Base-by-base conservation (phyloP, 192 early-diverging fungal genomes). In the Obelidium mucronatum region DNA sequence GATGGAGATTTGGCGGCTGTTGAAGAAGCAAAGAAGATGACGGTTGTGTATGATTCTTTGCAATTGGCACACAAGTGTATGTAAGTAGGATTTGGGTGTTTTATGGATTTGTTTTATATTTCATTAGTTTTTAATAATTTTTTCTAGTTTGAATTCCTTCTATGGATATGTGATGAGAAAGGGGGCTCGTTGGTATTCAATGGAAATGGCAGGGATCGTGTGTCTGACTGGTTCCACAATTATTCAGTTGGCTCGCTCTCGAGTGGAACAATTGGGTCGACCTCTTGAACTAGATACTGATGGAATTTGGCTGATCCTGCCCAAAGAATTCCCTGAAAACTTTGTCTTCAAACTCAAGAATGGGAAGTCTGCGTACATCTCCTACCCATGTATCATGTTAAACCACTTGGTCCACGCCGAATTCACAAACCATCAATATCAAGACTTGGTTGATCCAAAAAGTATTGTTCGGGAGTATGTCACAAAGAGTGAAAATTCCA, bases 111-210 rank as follows among this genome's bases (percentile, higher is more conserved):
- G 54, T 28, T 75, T n/a, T 42, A 26, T 19, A 24, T 44, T 28
- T 55, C 67, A 56, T 24, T 33, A 15, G 1, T 53, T 24, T 53
- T 61, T 80, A 28, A 40, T 80, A 35, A 74, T 17, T 60, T 48
- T 40, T 30, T 78, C 66, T 65, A 88, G 85, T 56, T 67, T 90
- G 44, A 90, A 89, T 80, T 98, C 96, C 13, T 99, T 98, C 80
- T 99, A 99, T 74, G 97, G 97, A 24, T 99, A 99, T 81, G 97
- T 99, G 15, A 99, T 98, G 98, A 84, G 96, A 68, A 99, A 97
- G 85, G 96, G 96, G 3, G 94, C 96, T 1, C 90, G 98, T 40
- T 99, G 98, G 98, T 95, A 95, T 80, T 97, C 96, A 8, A 92
- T 99, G 86, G 96, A 97, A 82, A 99, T 99, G 98, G 98, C 96